Evolutionary conservation across 305 asterid species (phyloP), one percentile per base, ranked within the genome.

Genomic region (Fraxinus velutina): DNA sequence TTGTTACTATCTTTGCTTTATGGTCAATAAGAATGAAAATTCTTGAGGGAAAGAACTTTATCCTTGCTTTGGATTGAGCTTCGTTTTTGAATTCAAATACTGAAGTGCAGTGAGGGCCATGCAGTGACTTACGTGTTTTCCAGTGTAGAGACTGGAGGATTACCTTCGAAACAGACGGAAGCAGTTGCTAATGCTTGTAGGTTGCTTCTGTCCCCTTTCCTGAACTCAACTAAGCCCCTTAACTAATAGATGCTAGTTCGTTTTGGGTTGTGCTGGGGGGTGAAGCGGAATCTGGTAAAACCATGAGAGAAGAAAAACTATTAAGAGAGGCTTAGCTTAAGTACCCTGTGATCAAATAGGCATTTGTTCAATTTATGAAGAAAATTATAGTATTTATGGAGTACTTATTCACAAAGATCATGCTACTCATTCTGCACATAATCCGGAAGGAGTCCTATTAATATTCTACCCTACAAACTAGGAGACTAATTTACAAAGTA

Each of bases 141-240:
- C 29, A 0, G 6, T 33, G 29, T 33, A 15, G 76, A 32, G 47
- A 32, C 27, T 15, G 36, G 73, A 6, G 73, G 73, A 71, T 6
- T 71, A 7, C 76, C 44, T 72, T 34, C 1, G 50, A 72, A 32
- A 72, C 29, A n/a, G 47, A 72, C 33, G 47, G 0, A 33, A 68
- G 37, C 13, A 19, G 76, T 33, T 72, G 76, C 50, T 17, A 5
- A 34, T 72, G 29, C 24, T 6, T 72, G 76, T 33, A n/a, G 24
- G 27, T 71, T 71, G 76, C 47, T 33, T 34, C 50, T 72, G 24
- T 33, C 76, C 44, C 76, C 29, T 72, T 71, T 33, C 44, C 27
- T 72, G 47, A 33, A 72, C 76, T 71, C 76, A 71, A 71, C 27
- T 33, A 72, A 72, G 76, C 76, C 47, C 47, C 76, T 72, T 72